A percentile compares a stretch with the other conserved stretches of the same genome.
These are phyloP conservation scores for Evansstolkia leycettana DNA, from an alignment of 495 filamentous ascomycete species.

Conservation along the genomic window DNA sequence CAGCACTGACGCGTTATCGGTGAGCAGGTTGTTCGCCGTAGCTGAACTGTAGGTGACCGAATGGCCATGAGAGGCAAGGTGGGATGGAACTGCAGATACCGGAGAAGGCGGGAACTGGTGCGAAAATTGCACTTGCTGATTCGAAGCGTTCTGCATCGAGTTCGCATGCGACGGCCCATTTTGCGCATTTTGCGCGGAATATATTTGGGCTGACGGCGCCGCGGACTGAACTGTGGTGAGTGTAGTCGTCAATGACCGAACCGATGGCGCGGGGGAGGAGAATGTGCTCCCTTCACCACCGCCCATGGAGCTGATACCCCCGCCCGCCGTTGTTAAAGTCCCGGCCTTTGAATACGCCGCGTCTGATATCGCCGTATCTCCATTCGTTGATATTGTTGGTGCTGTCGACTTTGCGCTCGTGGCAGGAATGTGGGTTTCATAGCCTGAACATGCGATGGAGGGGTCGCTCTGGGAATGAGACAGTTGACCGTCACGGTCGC, in stretches of 20 bases:
- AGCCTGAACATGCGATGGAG: conserved; percentile 44
- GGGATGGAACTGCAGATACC: conserved; percentile 68
- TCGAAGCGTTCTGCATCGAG: conserved; percentile 33
- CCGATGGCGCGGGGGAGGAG: conserved; percentile 84
- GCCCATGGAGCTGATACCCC: conserved; percentile 49
- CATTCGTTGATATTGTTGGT: conserved; percentile 68
- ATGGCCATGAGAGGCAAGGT: conserved; percentile 56
- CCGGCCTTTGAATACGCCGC: conserved; percentile 67
- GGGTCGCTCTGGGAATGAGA: conserved; percentile 35
- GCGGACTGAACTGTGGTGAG: conserved; percentile 92
- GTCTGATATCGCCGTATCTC: conserved; percentile 58
- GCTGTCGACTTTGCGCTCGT: conserved; percentile 59
- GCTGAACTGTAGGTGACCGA: conserved; percentile 78
- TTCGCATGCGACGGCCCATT: conserved; percentile 30
- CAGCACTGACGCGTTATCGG: conserved; percentile 90
- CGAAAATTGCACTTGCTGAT: conserved; percentile 58
- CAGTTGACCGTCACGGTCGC: conserved; percentile 11
- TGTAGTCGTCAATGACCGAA: conserved; percentile 85
- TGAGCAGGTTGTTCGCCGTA: conserved; percentile 83
- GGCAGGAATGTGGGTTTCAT: conserved; percentile 43
- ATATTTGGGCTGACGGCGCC: conserved; percentile 52
- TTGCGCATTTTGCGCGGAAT: conserved; percentile 26
- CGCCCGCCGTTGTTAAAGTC: conserved; percentile 52
- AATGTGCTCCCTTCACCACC: conserved; percentile 77
- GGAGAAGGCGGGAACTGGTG: conserved; percentile 79